Conservation (phyloP, 352 stramenopile species). For the Pythium apleroticum region DNA sequence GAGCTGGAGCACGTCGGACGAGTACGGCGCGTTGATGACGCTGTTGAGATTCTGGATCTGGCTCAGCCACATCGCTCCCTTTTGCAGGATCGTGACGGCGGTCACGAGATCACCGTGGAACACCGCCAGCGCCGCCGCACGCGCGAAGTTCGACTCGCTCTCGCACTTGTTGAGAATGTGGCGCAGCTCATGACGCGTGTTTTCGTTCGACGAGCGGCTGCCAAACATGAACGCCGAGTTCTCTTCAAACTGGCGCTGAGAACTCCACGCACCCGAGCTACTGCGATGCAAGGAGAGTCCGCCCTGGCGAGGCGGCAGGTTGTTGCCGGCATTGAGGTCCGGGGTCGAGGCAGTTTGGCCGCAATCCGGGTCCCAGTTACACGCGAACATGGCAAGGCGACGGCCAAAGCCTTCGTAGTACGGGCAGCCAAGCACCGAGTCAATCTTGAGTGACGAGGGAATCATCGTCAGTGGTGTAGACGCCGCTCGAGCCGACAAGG, state of each 20-base stretch:
- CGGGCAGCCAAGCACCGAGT: constrained; percentile 64
- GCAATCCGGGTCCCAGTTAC: constrained; percentile 82
- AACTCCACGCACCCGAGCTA: constrained; percentile 64
- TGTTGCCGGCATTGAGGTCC: not conserved
- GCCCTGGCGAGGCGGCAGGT: constrained; percentile 18
- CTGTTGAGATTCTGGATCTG: constrained; percentile 50
- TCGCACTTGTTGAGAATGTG: constrained; percentile 66
- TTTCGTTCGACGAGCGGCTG: constrained; percentile 55
- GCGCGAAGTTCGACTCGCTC: constrained; percentile 59
- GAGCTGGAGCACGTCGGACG: constrained; percentile 81
- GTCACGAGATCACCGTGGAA: constrained; percentile 81
- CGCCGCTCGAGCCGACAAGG: not conserved
- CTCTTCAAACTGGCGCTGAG: constrained; percentile 64
- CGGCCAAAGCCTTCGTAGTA: constrained; percentile 76
- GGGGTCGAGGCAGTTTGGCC: constrained; percentile 30
- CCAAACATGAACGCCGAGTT: constrained; percentile 28
- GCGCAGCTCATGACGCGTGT: constrained; percentile 50
- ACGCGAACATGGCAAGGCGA: constrained; percentile 67
- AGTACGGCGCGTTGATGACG: constrained; percentile 35
- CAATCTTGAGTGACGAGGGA: constrained; percentile 52
- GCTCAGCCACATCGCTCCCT: constrained; percentile 61
- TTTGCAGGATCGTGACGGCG: constrained; percentile 69
- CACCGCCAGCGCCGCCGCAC: constrained; percentile 70
- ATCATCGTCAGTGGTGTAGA: constrained; percentile 24
- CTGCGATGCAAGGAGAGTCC: constrained; percentile 48